Conservation (phyloP, 1,284 basidiomycete genomes). For the Ceratobasidium sp. region DNA sequence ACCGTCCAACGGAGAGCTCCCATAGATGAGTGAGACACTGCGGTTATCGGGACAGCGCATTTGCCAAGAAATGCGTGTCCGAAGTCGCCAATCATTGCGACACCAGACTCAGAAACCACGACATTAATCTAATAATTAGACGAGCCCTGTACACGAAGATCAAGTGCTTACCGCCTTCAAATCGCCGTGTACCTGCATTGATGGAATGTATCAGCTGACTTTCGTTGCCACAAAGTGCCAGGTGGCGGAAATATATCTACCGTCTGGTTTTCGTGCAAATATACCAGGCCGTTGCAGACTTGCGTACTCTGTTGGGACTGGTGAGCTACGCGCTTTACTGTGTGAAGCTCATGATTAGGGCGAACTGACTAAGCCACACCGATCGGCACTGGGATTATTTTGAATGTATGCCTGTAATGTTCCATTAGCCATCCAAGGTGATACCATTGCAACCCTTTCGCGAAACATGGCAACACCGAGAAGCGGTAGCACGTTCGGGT, state of each 20-base stretch:
- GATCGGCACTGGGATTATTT: not conserved
- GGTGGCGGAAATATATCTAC: not conserved
- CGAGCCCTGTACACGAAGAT: not conserved
- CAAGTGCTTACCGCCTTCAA: not conserved
- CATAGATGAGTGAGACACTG: not conserved
- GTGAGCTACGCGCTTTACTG: no score
- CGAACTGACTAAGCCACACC: not conserved
- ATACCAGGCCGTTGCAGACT: not conserved
- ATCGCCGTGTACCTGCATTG: constrained; percentile 1
- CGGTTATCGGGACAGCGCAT: not conserved
- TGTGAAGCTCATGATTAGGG: no score
- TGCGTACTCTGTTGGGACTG: constrained; percentile 8
- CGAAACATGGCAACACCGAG: not conserved
- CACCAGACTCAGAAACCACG: not conserved
- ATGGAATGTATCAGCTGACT: no score
- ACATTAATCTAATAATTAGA: not conserved
- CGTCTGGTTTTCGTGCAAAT: not conserved
- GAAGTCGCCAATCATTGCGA: constrained; percentile 3
- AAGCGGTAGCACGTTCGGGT: not conserved
- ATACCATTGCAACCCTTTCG: not conserved
- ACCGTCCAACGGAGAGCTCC: not conserved
- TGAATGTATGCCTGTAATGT: not conserved
- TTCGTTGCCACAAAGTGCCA: not conserved
- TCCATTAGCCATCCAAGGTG: constrained; percentile 1
- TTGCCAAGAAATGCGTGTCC: not conserved